Conservation (phyloP, 148 eudicot species). For the Rhododendron mucronatum region DNA sequence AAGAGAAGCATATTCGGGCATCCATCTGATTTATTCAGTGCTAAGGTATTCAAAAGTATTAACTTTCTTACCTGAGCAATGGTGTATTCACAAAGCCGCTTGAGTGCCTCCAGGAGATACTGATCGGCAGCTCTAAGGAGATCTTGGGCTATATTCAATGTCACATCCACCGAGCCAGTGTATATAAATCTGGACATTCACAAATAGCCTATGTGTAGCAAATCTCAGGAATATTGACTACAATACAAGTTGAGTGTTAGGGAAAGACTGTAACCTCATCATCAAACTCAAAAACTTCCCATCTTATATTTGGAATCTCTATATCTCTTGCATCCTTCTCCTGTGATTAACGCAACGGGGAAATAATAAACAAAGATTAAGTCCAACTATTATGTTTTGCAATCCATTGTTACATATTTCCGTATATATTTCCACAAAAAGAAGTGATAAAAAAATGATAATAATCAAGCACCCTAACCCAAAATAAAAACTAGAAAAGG, state of each 20-base stretch:
- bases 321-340: slow-evolving; percentile 89
- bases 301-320: slow-evolving; percentile 89
- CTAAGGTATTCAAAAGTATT: not conserved
- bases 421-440: not conserved
- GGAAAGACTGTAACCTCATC: slow-evolving; percentile 64
- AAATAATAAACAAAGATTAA: not conserved
- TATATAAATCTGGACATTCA: slow-evolving; percentile 64
- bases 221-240: slow-evolving; percentile 2
- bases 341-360: slow-evolving; percentile 27
- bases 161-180: slow-evolving; percentile 80
- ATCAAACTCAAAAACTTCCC: slow-evolving; percentile 95
- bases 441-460: not conserved
- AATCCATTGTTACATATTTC: not conserved
- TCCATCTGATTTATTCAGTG: not conserved
- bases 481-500: not conserved
- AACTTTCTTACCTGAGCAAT: slow-evolving; percentile 63
- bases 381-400: not conserved
- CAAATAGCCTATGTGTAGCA: not conserved
- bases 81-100: slow-evolving; percentile 81
- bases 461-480: not conserved
- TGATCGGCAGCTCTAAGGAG: slow-evolving; percentile 94
- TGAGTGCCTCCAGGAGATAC: slow-evolving; percentile 92
- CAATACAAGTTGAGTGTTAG: not conserved
- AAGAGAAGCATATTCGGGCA: slow-evolving; percentile 8
- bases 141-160: slow-evolving; percentile 80